Evolutionary conservation across 768 basidiomycete genomes (phyloP).

Genomic region (Kwoniella botswanensis): DNA sequence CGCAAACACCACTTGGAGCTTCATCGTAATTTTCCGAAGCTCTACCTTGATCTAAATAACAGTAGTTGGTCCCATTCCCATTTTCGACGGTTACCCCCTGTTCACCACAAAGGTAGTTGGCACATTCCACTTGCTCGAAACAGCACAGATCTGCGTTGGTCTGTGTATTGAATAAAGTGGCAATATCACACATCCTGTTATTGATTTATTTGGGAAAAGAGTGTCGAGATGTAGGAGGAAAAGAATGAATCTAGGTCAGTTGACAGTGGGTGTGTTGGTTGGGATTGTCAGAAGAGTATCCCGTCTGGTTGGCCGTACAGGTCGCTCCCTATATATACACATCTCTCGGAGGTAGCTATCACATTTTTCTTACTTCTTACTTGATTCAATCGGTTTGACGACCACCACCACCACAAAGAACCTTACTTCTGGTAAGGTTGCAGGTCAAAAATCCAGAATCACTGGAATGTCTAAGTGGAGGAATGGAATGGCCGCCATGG

Average conservation of each 20-base stretch:
- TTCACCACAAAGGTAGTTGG: neutral
- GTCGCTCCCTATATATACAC: neutral
- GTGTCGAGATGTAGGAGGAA: neutral
- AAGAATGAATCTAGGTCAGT: constrained; percentile 1
- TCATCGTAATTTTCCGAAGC: constrained; percentile 7
- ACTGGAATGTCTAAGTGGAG: neutral
- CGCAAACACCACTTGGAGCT: constrained; percentile 2
- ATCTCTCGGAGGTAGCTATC: neutral
- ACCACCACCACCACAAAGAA: neutral
- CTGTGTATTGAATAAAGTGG: constrained; percentile 6
- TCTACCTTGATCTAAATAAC: constrained; percentile 2
- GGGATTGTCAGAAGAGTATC: neutral
- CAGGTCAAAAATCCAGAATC: neutral
- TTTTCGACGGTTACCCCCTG: neutral
- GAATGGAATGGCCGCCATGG: neutral
- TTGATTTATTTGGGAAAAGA: neutral
- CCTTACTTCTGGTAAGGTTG: constrained; percentile 3
- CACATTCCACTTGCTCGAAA: constrained; percentile 3
- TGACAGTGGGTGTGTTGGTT: neutral
- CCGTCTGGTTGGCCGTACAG: neutral
- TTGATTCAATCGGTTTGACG: neutral
- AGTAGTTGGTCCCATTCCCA: neutral
- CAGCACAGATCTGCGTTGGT: constrained; percentile 6
- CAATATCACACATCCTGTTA: constrained; percentile 13
- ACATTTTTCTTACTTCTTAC: neutral